Base-by-base conservation (phyloP, 129 eudicot genomes). In the Escallonia rubra region DNA sequence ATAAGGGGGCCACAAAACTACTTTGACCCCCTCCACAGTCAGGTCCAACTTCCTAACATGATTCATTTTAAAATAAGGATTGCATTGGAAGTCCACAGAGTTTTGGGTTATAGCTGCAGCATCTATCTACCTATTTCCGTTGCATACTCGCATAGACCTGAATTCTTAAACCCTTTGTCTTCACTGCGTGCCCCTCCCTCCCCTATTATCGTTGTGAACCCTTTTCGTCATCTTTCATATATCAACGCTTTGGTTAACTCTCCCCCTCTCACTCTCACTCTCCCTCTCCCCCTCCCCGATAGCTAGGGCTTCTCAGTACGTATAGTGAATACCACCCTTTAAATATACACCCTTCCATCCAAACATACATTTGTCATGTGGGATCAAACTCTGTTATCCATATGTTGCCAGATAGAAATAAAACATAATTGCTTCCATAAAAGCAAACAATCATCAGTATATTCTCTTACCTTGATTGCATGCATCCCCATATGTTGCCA, bases 191-290 rank as follows among this genome's bases (percentile, higher is more conserved):
- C 78, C 69, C 62, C 79, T 23, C 34, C 34, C 34, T 23, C 34
- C 34, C 85, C 80, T 74, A 58, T 63, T 72, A 76, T 78, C 79
- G 77, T 77, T 75, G 89, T 38, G 74, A 67, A 82, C 70, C 80
- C 72, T 78, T 39, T 66, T 39, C 83, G 66, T 69, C 78, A 81
- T 69, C 44, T 59, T 70, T 74, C 88, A 43, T 79, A 68, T 5
- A 0, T 50, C 13, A 74, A 76, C 62, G 14, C 4, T 56, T 43
- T 72, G 56, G 84, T 83, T 89, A 83, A 87, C 84, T 61, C 78
- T 54, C 76, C 63, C 72, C 61, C 63, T 55, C 75, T 63, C 7
- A 2, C 7, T 2, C 10, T 5, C 41, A n/a, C 74, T 40, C 66
- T 57, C 57, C 34, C 75, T 16, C 45, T 0, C 52, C 5, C 63